Base-by-base conservation (phyloP, 148 eudicot genomes). In the Rhododendron ovatum region DNA sequence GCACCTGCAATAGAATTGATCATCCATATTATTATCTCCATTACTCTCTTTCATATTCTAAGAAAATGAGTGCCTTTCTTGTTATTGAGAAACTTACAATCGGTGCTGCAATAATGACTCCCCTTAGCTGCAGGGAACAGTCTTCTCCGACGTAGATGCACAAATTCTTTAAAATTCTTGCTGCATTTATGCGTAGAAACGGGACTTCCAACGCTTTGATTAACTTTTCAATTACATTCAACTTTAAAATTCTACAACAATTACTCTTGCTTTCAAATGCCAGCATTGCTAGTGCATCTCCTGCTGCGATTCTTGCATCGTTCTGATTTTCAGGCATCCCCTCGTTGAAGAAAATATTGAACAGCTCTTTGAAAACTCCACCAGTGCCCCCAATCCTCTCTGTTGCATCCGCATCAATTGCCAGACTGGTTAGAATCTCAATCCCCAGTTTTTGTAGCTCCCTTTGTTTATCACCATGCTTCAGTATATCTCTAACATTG, bases 201-300 rank as follows among this genome's bases (percentile, higher is more conserved):
- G 93, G 91, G 77, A 75, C 84, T 50, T 95, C 92, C 91, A 97
- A 84, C 67, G 93, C 92, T 17, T 69, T 59, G 14, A 92, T 87
- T 12, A 97, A 92, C 89, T 89, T 90, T 24, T 87, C 88, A 37
- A 85, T 85, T 2, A 90, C 90, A 3, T 88, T 88, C 53, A 90
- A 41, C 69, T 90, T 93, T 78, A 95, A 74, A 53, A 95, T 91
- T 28, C 88, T 75, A 1, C 78, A 84, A 71, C 98, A 95, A 51
- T 92, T 94, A 6, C 73, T 82, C 86, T 87, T 87, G 89, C 99
- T 97, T 80, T 93, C 96, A 37, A 93, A 65, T 53, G 93, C 94
- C 83, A 97, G 86, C 99, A 97, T 97, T 51, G 92, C 91, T 41
- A 97, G 45, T 30, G 98, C 98, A 87, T 97, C 98, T 51, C 98